Conservation (phyloP, 352 stramenopile species). For the Globisporangium spinosum region DNA sequence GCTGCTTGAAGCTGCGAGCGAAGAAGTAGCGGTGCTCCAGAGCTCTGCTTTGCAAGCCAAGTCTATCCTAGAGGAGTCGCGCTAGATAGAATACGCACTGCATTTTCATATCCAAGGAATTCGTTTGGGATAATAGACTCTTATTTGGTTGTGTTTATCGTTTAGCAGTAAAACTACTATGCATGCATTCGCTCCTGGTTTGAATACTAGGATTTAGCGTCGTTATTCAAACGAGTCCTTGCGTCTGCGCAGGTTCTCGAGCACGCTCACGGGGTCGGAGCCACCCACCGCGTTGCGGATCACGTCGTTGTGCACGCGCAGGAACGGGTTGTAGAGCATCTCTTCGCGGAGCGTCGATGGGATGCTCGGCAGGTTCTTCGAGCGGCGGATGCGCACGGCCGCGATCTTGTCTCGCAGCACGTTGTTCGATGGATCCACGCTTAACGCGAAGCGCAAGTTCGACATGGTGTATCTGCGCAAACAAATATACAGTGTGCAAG, state of each 20-base stretch:
- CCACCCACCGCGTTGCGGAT: slow-evolving; percentile 80
- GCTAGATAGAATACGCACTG: not conserved
- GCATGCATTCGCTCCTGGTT: not conserved
- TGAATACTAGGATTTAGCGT: too few relatives aligned
- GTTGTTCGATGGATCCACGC: slow-evolving; percentile 90
- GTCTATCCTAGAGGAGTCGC: slow-evolving; percentile 7
- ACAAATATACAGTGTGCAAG: not conserved
- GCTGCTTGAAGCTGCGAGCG: not conserved
- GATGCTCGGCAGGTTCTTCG: slow-evolving; percentile 89
- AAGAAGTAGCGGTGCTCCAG: not conserved
- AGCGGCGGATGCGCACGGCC: slow-evolving; percentile 63
- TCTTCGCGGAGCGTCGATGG: slow-evolving; percentile 87
- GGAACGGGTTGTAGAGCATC: slow-evolving; percentile 87
- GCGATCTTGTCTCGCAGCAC: slow-evolving; percentile 85
- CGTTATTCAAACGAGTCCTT: slow-evolving; percentile 74
- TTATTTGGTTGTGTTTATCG: slow-evolving; percentile 4
- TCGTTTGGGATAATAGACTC: slow-evolving; percentile 7
- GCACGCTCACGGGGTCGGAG: slow-evolving; percentile 71
- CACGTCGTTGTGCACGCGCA: slow-evolving; percentile 78
- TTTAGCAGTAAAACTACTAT: not conserved
- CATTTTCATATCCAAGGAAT: not conserved
- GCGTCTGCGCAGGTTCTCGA: slow-evolving; percentile 70
- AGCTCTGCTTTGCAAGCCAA: slow-evolving; percentile 6
- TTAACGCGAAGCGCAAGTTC: slow-evolving; percentile 93
- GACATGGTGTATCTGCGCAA: slow-evolving; percentile 81